Conservation (phyloP, 2,329 filamentous ascomycete species). For the Fusarium pseudonygamai region DNA sequence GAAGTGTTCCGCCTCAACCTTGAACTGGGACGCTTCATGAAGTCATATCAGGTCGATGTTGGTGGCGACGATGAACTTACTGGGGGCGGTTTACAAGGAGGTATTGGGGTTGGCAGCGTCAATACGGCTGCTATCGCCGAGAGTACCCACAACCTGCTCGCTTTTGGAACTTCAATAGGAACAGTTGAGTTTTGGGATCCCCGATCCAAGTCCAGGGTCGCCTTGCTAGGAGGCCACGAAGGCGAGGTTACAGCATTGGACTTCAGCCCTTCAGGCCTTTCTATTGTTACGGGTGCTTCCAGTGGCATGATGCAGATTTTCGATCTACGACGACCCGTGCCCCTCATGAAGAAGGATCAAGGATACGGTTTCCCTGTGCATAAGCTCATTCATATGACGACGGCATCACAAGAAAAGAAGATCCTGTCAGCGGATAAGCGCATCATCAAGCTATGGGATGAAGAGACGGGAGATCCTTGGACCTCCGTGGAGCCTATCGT, state of each 20-base stretch:
- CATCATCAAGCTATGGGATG: constrained; percentile 97
- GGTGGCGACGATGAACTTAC: constrained; percentile 81
- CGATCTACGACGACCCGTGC: constrained; percentile 87
- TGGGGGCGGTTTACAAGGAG: constrained; percentile 83
- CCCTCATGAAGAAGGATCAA: constrained; percentile 91
- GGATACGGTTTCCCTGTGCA: constrained; percentile 94
- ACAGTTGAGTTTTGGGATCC: constrained; percentile 98
- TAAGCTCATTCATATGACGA: constrained; percentile 78
- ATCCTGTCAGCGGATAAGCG: constrained; percentile 92
- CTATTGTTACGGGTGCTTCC: constrained; percentile 86
- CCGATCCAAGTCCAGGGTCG: constrained; percentile 82
- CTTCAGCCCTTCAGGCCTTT: constrained; percentile 85
- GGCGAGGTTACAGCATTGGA: constrained; percentile 87
- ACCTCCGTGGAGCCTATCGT: constrained; percentile 95
- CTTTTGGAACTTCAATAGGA: constrained; percentile 94
- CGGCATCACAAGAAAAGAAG: constrained; percentile 81
- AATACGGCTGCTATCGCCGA: constrained; percentile 90
- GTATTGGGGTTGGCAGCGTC: constrained; percentile 84
- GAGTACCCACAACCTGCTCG: constrained; percentile 86
- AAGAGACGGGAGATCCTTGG: constrained; percentile 84
- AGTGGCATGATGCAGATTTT: constrained; percentile 90
- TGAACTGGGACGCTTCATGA: constrained; percentile 93
- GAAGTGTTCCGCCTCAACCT: constrained; percentile 95
- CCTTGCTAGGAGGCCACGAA: constrained; percentile 74
- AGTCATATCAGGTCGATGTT: constrained; percentile 89